phyloP scores from a whole-genome alignment of 495 filamentous ascomycete genomes.

The Podospora didyma region DNA sequence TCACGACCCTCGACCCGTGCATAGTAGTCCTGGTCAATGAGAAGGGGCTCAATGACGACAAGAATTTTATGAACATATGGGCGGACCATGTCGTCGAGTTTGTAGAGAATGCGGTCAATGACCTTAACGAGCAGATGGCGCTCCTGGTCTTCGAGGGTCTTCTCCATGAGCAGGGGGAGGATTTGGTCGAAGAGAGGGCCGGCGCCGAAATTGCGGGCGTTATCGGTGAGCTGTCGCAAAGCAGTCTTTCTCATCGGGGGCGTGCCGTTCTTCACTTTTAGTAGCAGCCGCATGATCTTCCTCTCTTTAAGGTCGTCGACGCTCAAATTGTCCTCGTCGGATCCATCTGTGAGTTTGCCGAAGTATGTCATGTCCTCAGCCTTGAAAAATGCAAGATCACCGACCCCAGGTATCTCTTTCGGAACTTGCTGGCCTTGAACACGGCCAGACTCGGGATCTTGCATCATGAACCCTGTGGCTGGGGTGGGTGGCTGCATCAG shows the following conservation, averaged over 20 bases:
- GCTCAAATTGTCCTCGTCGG: conserved; percentile 86
- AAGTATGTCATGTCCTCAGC: conserved; percentile 99
- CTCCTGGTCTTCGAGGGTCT: conserved; percentile 96
- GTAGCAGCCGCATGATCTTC: conserved; percentile 94
- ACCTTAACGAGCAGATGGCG: conserved; percentile 98
- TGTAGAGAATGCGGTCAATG: conserved; percentile 97
- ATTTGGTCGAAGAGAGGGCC: conserved; percentile 97
- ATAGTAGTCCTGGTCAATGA: conserved; percentile 99
- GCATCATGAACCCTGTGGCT: conserved; percentile 90
- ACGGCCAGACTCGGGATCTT: conserved; percentile 80
- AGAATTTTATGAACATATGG: conserved; percentile 98
- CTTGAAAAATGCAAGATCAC: conserved; percentile 98
- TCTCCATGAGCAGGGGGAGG: conserved; percentile 95
- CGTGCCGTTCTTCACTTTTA: conserved; percentile 99
- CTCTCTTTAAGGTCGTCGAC: conserved; percentile 96
- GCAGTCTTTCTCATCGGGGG: conserved; percentile 99
- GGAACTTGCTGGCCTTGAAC: conserved; percentile 86
- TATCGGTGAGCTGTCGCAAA: conserved; percentile 96
- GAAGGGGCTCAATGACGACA: conserved; percentile 96
- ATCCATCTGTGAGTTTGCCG: conserved; percentile 90
- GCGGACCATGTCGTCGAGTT: conserved; percentile 93
- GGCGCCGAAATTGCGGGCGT: conserved; percentile 93
- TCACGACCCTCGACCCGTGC: conserved; percentile 96
- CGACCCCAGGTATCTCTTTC: conserved; percentile 95
- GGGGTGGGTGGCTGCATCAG: conserved; percentile 70